Evolutionary conservation across 2,329 filamentous ascomycete genomes (phyloP), one percentile per base, ranked within the genome.

Genomic region (Chlorencoelia australis): DNA sequence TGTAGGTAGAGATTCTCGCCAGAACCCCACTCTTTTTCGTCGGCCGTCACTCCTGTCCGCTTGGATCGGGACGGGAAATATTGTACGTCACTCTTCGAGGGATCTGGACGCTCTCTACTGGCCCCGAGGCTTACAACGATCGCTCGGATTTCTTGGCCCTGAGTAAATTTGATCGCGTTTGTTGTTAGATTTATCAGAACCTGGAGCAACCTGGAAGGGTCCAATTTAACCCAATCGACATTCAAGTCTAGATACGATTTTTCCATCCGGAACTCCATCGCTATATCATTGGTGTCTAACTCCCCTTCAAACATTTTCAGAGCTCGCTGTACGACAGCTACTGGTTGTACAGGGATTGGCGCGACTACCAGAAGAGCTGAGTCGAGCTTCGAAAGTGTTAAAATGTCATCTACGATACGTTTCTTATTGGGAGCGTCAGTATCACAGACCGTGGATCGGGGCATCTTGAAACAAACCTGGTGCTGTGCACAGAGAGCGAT

Each of bases 81-180:
- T 5, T 49, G 49, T 7, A 61, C 54, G 19, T 45, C 41, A 25
- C 42, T 46, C 9, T 45, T 52, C 71, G 85, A 1, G 78, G 64
- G 2, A 69, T 76, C 35, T 20, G 52, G 15, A 7, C 46, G 46
- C 30, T 52, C 45, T 16, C 21, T 44, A 27, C 45, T 52, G 25
- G 54, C 54, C 7, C 48, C 53, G 19, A 57, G 39, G 30, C 51
- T 54, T 30, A 75, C 56, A 14, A 61, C 59, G 2, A 75, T 65
- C 1, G 63, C 63, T 21, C 53, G 43, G 45, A 76, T 73, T 0
- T 73, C 75, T 15, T 78, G 73, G 0, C 68, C 68, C 18, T 76
- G 76, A 0, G 84, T 91, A 53, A 89, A 91, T 51, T 89, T 89
- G 54, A 91, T 78, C 0, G 83, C 82, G 50, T 89, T 89, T 4